Evolutionary conservation across 164 flowering plant species (phyloP).

Genomic region (Nymphaea thermarum): DNA sequence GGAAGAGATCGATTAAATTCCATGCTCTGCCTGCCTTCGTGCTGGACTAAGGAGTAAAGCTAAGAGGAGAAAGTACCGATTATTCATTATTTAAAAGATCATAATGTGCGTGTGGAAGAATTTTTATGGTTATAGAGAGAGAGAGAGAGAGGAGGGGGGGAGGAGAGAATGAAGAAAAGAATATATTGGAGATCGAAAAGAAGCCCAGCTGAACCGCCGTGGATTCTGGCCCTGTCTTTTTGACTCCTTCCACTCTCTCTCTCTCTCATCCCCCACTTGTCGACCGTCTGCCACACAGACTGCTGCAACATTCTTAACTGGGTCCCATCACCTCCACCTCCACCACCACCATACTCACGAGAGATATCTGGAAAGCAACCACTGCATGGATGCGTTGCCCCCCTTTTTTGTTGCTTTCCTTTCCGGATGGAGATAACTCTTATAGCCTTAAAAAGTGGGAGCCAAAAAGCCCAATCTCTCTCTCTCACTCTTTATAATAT

Average conservation of each 20-base stretch:
- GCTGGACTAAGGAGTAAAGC: no score
- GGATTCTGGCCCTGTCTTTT: background rate
- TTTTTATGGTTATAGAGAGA: background rate
- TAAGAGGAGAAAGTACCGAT: no score
- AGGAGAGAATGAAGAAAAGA: background rate
- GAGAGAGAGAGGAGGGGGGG: background rate
- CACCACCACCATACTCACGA: background rate
- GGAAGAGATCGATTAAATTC: no score
- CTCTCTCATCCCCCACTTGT: background rate
- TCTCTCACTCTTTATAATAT: no score
- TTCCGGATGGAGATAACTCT: background rate
- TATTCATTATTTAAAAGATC: no score
- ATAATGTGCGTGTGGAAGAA: no score
- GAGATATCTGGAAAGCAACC: background rate
- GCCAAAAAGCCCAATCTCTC: background rate
- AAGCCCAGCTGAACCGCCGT: background rate
- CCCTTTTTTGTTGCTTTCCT: background rate
- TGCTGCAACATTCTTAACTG: background rate
- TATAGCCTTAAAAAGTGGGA: background rate
- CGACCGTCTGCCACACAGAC: background rate
- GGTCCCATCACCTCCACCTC: background rate
- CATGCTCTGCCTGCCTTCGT: no score
- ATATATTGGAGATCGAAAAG: background rate
- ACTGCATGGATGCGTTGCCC: background rate
- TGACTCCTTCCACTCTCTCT: background rate